Conservation (phyloP, 148 eudicot species). For the Chenopodium suecicum region DNA sequence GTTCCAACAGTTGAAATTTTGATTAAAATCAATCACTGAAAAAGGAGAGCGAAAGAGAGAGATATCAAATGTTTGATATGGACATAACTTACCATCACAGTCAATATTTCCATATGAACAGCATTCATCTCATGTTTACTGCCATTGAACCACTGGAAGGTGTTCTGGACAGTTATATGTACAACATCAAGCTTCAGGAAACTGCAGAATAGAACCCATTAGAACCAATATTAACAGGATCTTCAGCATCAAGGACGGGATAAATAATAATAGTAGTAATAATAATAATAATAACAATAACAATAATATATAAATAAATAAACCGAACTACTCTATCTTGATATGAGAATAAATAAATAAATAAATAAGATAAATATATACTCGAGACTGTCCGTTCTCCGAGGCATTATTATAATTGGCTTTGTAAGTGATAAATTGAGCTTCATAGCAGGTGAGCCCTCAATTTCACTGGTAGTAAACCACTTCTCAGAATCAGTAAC, state of each 20-base stretch:
- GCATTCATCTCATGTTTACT: slow-evolving; percentile 67
- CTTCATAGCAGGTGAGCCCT: slow-evolving; percentile 94
- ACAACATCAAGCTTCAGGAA: slow-evolving; percentile 90
- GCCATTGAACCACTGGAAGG: slow-evolving; percentile 78
- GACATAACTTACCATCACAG: slow-evolving; percentile 57
- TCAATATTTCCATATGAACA: slow-evolving; percentile 72
- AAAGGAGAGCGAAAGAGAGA: too few species aligned
- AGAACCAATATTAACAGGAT: slow-evolving; percentile 5
- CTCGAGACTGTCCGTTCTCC: slow-evolving; percentile 81
- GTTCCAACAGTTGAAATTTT: neutral
- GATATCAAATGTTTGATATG: neutral
- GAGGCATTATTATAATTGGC: slow-evolving; percentile 95
- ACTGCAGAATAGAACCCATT: slow-evolving; percentile 45
- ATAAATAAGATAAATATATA: slow-evolving; percentile 36
- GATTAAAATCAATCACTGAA: neutral
- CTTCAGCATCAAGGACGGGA: neutral
- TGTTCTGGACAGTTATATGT: slow-evolving; percentile 83
- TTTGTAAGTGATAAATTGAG: slow-evolving; percentile 79
- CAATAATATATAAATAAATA: too few species aligned
- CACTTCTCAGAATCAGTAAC: slow-evolving; percentile 82
- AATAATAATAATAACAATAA: too few species aligned
- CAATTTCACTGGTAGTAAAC: slow-evolving; percentile 81
- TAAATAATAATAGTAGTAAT: too few species aligned
- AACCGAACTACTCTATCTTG: neutral
- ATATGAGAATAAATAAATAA: slow-evolving; percentile 1